Evolutionary conservation across 2,329 filamentous ascomycete genomes (phyloP).

Genomic region (Trichocomaceae sp.): DNA sequence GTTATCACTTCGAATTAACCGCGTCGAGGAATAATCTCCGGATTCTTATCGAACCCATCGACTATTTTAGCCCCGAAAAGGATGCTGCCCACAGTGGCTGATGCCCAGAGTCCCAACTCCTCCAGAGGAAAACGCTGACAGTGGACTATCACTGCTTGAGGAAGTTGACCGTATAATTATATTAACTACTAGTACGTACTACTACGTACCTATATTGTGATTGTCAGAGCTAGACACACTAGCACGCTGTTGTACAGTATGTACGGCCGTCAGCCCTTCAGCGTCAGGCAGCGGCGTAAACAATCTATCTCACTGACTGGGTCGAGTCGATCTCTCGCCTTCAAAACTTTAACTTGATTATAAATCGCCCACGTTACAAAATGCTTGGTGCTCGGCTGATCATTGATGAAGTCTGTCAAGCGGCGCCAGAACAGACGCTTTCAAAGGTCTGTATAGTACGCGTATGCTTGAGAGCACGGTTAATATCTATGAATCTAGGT

Average conservation of each 20-base stretch:
- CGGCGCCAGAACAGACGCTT: background rate
- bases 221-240: background rate
- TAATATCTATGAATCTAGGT: background rate
- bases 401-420: background rate
- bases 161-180: background rate
- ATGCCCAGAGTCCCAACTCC: too few relatives aligned
- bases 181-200: too few relatives aligned
- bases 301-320: background rate
- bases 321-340: too few relatives aligned
- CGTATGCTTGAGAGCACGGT: background rate
- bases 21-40: background rate
- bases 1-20: background rate
- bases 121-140: background rate
- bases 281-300: background rate
- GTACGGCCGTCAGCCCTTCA: background rate
- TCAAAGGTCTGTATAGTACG: background rate
- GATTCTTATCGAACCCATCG: background rate
- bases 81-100: too few relatives aligned
- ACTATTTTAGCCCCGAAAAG: background rate
- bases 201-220: too few relatives aligned
- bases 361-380: background rate
- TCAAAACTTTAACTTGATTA: background rate
- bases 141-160: background rate
- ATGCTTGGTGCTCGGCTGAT: background rate
- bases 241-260: background rate